A percentile compares a stretch with the other conserved stretches of the same genome.
phyloP scores from a whole-genome alignment of 495 filamentous ascomycete species.

The Venustampulla echinocandica region DNA sequence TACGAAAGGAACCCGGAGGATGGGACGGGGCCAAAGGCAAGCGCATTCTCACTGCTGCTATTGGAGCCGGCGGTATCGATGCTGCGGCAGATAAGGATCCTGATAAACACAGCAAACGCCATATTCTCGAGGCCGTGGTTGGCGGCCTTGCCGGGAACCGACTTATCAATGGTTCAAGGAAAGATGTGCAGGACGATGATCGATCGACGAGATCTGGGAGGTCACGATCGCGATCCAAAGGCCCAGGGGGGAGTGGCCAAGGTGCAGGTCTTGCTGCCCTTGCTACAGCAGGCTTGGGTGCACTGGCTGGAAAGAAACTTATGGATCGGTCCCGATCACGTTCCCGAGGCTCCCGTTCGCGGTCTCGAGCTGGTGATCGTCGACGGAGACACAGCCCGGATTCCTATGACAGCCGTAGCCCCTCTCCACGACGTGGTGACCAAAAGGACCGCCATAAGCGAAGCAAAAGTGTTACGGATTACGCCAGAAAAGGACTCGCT shows the following conservation, averaged over 20 bases:
- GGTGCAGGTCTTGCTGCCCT: conserved; percentile 52
- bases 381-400: conserved; percentile 34
- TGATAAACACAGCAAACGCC: conserved; percentile 63
- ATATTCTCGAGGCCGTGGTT: conserved; percentile 64
- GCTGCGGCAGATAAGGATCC: conserved; percentile 58
- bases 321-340: conserved; percentile 56
- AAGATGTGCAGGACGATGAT: conserved; percentile 46
- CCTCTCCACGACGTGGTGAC: conserved; percentile 21
- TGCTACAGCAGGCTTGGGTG: conserved; percentile 65
- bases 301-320: conserved; percentile 72
- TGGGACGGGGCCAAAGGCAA: conserved; percentile 83
- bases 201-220: conserved; percentile 42
- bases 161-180: conserved; percentile 65
- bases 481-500: conserved; percentile 45
- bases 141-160: conserved; percentile 79
- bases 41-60: conserved; percentile 77
- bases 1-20: conserved; percentile 73
- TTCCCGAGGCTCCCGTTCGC: conserved; percentile 34
- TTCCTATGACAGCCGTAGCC: conserved; percentile 42
- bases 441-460: conserved; percentile 30
- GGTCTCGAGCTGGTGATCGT: conserved; percentile 46
- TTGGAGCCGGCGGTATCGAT: conserved; percentile 77
- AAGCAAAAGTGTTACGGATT: conserved; percentile 51
- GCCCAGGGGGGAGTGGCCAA: conserved; percentile 34
- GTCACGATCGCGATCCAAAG: conserved; percentile 36